Evolutionary conservation across 371 early-diverging fungal genomes (phyloP).

Genomic region (Rhizopus arrhizus): DNA sequence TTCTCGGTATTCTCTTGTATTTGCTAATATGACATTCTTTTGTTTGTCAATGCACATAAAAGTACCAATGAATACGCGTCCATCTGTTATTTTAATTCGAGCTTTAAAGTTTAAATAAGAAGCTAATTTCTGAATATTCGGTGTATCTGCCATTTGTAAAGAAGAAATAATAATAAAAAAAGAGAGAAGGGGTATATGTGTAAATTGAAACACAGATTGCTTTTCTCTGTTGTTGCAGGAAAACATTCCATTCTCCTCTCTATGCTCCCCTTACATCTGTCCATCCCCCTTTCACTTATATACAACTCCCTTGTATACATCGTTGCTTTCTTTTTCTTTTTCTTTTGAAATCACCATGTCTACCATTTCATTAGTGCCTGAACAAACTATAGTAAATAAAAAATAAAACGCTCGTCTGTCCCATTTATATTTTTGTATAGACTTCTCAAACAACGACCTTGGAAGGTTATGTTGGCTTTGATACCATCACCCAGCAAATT

Average conservation of each 20-base stretch:
- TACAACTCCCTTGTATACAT: not conserved
- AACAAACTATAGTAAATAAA: not conserved
- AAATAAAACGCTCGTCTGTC: not conserved
- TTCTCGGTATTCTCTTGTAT: conserved; percentile 71
- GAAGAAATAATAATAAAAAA: not conserved
- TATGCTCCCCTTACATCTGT: no score
- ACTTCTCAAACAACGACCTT: conserved; percentile 43
- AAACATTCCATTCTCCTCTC: no score
- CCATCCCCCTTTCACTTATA: no score
- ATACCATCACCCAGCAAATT: conserved; percentile 91
- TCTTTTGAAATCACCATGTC: not conserved
- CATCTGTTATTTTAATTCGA: conserved; percentile 73
- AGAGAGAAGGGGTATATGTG: not conserved
- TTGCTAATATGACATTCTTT: conserved; percentile 77
- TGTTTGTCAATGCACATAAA: conserved; percentile 83
- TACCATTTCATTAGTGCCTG: not conserved
- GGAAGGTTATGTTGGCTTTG: conserved; percentile 92
- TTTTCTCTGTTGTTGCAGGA: no score
- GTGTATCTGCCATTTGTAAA: conserved; percentile 33
- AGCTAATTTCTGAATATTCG: conserved; percentile 51
- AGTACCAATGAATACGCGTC: conserved; percentile 74
- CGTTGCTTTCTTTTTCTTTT: not conserved
- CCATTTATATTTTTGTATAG: conserved; percentile 28
- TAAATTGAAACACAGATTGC: no score
- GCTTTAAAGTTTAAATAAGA: conserved; percentile 66